Conservation (phyloP, 805 yeast species). For the Suhomyces sp. region DNA sequence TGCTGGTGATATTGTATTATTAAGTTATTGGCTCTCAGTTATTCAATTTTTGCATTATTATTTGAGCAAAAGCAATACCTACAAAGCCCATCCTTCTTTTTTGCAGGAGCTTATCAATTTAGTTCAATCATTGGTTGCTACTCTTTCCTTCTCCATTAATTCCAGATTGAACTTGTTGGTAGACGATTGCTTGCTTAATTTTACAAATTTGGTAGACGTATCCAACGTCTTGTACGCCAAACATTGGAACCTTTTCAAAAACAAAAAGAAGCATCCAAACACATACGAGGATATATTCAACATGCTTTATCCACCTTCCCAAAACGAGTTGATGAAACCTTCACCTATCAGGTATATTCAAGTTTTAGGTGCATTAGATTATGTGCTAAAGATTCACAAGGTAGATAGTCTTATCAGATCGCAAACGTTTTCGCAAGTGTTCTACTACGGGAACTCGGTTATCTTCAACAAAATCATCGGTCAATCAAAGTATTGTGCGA, state of each 20-base stretch:
- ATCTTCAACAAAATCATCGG: slow-evolving; percentile 72
- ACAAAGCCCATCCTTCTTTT: slow-evolving; percentile 52
- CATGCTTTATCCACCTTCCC: slow-evolving; percentile 82
- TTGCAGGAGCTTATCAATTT: slow-evolving; percentile 59
- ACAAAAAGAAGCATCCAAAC: slow-evolving; percentile 42
- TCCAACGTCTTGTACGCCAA: slow-evolving; percentile 74
- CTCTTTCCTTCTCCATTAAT: slow-evolving; percentile 64
- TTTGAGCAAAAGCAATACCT: slow-evolving; percentile 62
- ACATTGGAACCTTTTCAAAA: slow-evolving; percentile 55
- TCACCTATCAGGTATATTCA: slow-evolving; percentile 86
- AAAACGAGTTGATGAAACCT: slow-evolving; percentile 76
- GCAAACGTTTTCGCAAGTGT: slow-evolving; percentile 74
- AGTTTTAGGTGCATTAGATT: slow-evolving; percentile 82
- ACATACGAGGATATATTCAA: slow-evolving; percentile 72
- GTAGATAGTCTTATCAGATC: slow-evolving; percentile 76
- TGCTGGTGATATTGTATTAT: slow-evolving; percentile 63
- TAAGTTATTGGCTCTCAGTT: slow-evolving; percentile 88
- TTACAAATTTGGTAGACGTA: slow-evolving; percentile 79
- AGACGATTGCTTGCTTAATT: slow-evolving; percentile 70
- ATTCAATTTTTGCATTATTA: slow-evolving; percentile 76
- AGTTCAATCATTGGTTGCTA: slow-evolving; percentile 61
- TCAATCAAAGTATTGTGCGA: slow-evolving; percentile 67
- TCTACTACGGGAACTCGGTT: slow-evolving; percentile 72
- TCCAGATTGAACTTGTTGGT: slow-evolving; percentile 55
- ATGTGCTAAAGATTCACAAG: slow-evolving; percentile 78